A percentile compares a stretch with the other conserved stretches of the same genome.
Evolutionary conservation across 2,329 filamentous ascomycete genomes (phyloP).

Genomic region (Eurotiales sp.): DNA sequence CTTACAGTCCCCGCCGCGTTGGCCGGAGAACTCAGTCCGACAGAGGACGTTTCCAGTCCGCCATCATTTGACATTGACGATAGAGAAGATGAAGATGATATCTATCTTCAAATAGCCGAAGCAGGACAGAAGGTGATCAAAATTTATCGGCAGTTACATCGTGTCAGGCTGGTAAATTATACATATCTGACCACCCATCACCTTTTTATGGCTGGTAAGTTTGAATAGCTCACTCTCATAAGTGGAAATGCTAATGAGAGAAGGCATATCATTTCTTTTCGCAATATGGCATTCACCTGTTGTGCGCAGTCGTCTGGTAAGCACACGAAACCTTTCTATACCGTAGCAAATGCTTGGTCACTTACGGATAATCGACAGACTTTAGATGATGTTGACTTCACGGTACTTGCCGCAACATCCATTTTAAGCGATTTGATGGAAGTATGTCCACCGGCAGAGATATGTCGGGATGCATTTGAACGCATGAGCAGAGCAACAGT

Average conservation of each 20-base stretch:
- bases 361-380: slow-evolving; percentile 44
- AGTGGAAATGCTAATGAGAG: background rate
- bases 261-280: slow-evolving; percentile 84
- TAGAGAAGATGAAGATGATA: slow-evolving; percentile 74
- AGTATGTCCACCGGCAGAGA: slow-evolving; percentile 91
- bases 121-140: slow-evolving; percentile 90
- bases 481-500: slow-evolving; percentile 93
- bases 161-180: slow-evolving; percentile 87
- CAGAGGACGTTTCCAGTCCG: slow-evolving; percentile 58
- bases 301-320: slow-evolving; percentile 78
- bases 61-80: slow-evolving; percentile 43
- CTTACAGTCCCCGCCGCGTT: slow-evolving; percentile 80
- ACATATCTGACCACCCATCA: slow-evolving; percentile 95
- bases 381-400: slow-evolving; percentile 97
- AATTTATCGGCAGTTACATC: slow-evolving; percentile 83
- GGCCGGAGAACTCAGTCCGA: slow-evolving; percentile 67
- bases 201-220: slow-evolving; percentile 85
- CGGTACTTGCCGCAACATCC: slow-evolving; percentile 86
- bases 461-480: slow-evolving; percentile 90
- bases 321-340: slow-evolving; percentile 32
- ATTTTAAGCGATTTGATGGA: slow-evolving; percentile 88
- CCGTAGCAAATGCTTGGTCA: background rate
- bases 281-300: slow-evolving; percentile 94
- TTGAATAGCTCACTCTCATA: background rate
- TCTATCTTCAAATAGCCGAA: slow-evolving; percentile 92